Percentiles rank a stretch among this genome's conserved stretches.
phyloP scores from a whole-genome alignment of 2,329 filamentous ascomycete genomes.

The Botrytis tulipae region DNA sequence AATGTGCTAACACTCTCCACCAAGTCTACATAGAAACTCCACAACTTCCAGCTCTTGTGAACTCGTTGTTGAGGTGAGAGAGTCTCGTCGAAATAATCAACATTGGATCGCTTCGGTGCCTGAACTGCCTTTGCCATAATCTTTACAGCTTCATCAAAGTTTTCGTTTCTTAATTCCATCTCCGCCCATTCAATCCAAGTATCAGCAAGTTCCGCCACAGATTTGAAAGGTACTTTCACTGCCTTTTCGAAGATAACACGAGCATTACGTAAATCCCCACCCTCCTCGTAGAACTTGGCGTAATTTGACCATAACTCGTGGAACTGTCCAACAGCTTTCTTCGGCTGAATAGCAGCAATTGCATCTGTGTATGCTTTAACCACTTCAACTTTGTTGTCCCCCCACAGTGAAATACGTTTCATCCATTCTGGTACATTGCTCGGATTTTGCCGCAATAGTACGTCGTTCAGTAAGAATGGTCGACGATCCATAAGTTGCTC shows the following conservation, averaged over 20 bases:
- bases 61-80: slow-evolving; percentile 92
- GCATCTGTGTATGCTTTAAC: slow-evolving; percentile 94
- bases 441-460: slow-evolving; percentile 90
- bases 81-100: slow-evolving; percentile 98
- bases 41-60: slow-evolving; percentile 98
- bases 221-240: slow-evolving; percentile 96
- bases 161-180: slow-evolving; percentile 93
- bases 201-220: slow-evolving; percentile 92
- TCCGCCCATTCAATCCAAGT: slow-evolving; percentile 99
- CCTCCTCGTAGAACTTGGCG: slow-evolving; percentile 92
- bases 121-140: slow-evolving; percentile 98
- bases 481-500: slow-evolving; percentile 97
- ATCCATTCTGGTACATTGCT: slow-evolving; percentile 97
- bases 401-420: slow-evolving; percentile 94
- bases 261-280: slow-evolving; percentile 79
- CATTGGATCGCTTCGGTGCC: slow-evolving; percentile 92
- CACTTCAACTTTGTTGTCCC: slow-evolving; percentile 85
- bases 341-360: slow-evolving; percentile 88
- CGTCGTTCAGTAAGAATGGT: slow-evolving; percentile 94
- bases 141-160: slow-evolving; percentile 89
- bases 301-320: slow-evolving; percentile 96
- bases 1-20: slow-evolving; percentile 91
- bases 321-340: slow-evolving; percentile 90
- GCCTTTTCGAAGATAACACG: slow-evolving; percentile 96
- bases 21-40: slow-evolving; percentile 98